These are phyloP conservation scores for Saxophila tyrrhenica DNA, from an alignment of 495 filamentous ascomycete species.

Conservation along the genomic window DNA sequence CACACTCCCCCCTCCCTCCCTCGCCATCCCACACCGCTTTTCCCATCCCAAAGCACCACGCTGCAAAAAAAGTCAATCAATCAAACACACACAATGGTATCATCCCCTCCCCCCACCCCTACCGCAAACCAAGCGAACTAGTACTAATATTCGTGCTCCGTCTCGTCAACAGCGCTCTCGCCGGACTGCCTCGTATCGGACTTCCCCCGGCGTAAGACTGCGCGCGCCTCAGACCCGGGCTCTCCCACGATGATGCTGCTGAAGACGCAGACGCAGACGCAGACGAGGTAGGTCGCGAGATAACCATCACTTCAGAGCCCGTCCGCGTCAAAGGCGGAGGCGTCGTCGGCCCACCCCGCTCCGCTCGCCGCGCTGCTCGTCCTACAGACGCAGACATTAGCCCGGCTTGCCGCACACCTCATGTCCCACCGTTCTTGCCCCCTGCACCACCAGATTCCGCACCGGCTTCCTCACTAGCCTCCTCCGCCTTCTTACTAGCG, in stretches of 20 bases:
- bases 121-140: slow-evolving; percentile 8
- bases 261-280: background rate
- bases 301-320: background rate
- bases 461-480: slow-evolving; percentile 24
- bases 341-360: background rate
- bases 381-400: background rate
- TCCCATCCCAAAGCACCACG: no score
- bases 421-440: background rate
- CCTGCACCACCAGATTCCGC: background rate
- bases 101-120: background rate
- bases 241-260: background rate
- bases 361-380: background rate
- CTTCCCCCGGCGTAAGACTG: background rate
- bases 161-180: slow-evolving; percentile 3
- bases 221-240: background rate
- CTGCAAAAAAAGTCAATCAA: no score
- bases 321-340: background rate
- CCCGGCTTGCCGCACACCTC: background rate
- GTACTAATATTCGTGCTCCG: slow-evolving; percentile 4
- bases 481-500: slow-evolving; percentile 7
- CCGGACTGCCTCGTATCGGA: slow-evolving; percentile 11
- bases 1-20: no score
- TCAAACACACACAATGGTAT: slow-evolving; percentile 7
- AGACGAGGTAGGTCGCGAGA: background rate
- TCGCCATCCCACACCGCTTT: no score